Percentiles rank a stretch among this genome's conserved stretches.
These are phyloP conservation scores for Candida golubevii DNA, from an alignment of 805 yeast genomes.

Conservation along the genomic window DNA sequence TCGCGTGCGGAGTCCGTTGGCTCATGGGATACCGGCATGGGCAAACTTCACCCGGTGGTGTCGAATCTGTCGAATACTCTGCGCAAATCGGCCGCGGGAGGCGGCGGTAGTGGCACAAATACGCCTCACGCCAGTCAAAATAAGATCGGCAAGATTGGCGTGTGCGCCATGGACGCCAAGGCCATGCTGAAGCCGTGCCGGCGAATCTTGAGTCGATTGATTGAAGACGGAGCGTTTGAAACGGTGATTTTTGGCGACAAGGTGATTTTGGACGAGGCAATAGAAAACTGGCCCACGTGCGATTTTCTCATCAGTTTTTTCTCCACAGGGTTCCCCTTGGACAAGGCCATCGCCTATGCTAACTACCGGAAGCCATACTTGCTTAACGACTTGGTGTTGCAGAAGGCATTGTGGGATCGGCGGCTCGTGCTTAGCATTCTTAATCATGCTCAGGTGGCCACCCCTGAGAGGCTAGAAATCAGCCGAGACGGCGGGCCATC, in stretches of 20 bases:
- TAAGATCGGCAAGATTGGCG: slow-evolving; percentile 87
- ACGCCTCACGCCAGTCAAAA: neutral
- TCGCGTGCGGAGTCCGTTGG: slow-evolving; percentile 23
- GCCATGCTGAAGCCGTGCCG: slow-evolving; percentile 95
- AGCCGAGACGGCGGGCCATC: slow-evolving; percentile 97
- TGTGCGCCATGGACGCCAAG: slow-evolving; percentile 98
- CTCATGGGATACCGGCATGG: slow-evolving; percentile 18
- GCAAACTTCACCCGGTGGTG: slow-evolving; percentile 31
- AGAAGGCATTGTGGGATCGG: slow-evolving; percentile 96
- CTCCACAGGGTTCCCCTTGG: slow-evolving; percentile 93
- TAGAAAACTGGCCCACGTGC: slow-evolving; percentile 99
- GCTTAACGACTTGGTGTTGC: slow-evolving; percentile 85
- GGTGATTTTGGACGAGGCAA: slow-evolving; percentile 86
- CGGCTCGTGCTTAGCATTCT: slow-evolving; percentile 76
- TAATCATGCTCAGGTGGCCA: slow-evolving; percentile 79
- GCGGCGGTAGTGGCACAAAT: neutral
- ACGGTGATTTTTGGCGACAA: slow-evolving; percentile 97
- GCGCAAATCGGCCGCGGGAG: slow-evolving; percentile 14
- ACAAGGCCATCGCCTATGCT: slow-evolving; percentile 89
- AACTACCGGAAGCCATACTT: slow-evolving; percentile 84
- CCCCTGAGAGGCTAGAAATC: slow-evolving; percentile 84
- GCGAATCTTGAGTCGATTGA: slow-evolving; percentile 78
- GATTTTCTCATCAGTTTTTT: slow-evolving; percentile 91
- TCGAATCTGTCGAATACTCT: slow-evolving; percentile 34
- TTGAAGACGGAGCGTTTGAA: slow-evolving; percentile 93